Base-by-base conservation (phyloP, 345 rosid genomes). In the Citrus reticulata region DNA sequence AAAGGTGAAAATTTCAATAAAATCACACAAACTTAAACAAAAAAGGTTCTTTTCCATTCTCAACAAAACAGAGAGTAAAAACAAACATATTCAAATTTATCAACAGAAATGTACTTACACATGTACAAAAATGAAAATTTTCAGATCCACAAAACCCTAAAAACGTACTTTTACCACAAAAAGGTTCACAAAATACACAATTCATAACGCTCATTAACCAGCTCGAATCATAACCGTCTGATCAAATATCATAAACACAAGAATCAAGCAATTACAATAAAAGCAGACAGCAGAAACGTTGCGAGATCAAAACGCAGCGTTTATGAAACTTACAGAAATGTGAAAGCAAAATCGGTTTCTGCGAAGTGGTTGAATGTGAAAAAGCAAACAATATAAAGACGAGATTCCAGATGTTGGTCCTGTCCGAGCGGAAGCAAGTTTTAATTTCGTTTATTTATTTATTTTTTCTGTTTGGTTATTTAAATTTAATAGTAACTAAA, bases 301-400 rank as follows among this genome's bases (percentile, higher is more conserved):
- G 58, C n/a, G 42, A 49, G 55, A 76, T 4, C 51, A 55, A 34
- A 34, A 67, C 20, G 19, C 19, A 14, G 55, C 64, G 65, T 57
- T 34, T 37, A 6, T 2, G 30, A 75, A 64, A 49, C 78, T 63
- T 49, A 75, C 71, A n/a, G 34, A 35, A 67, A 76, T 67, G 29
- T 49, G 39, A 55, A 76, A 35, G 10, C 54, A 20, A 24, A 39
- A 13, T 55, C 57, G 55, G 37, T 35, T 55, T 55, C 46, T 9
- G 16, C 11, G 42, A 22, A 60, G 39, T 22, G 42, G 37, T 37
- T 35, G 46, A 9, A 54, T 70, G 58, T 51, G 65, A 30, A 74
- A 59, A 76, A 73, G 40, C 64, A 75, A 34, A 14, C 67, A 72
- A 78, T 72, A 73, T n/a, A 16, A 20, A 59, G 70, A 75, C 72